Conservation (phyloP, 139 green algal genomes). For the Coelastrella sp. region DNA sequence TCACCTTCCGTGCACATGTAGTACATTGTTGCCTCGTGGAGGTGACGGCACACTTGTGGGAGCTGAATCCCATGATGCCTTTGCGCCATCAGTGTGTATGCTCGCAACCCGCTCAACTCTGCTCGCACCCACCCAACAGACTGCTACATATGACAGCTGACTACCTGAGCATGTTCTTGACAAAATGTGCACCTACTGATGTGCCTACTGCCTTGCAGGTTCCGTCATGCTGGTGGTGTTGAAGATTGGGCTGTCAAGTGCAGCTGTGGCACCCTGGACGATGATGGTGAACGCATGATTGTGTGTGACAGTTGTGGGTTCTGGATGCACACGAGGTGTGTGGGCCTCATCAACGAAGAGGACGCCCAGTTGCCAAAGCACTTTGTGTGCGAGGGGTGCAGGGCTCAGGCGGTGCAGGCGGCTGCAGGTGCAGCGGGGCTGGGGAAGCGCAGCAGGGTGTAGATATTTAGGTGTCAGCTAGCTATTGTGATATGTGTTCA, state of each 20-base stretch:
- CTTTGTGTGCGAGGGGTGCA: slow-evolving; percentile 69
- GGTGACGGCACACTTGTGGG: too few relatives aligned
- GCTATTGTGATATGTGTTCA: too few relatives aligned
- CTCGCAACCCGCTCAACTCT: too few relatives aligned
- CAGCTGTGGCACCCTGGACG: slow-evolving; percentile 85
- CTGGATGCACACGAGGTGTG: slow-evolving; percentile 94
- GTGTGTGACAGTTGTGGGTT: slow-evolving; percentile 89
- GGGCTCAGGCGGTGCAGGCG: neutral
- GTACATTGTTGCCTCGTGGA: too few relatives aligned
- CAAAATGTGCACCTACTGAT: too few relatives aligned
- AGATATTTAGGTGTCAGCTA: too few relatives aligned
- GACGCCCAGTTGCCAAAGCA: slow-evolving; percentile 52
- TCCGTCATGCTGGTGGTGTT: slow-evolving; percentile 78
- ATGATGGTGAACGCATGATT: slow-evolving; percentile 98
- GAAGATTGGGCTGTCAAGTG: slow-evolving; percentile 94
- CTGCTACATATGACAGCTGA: too few relatives aligned
- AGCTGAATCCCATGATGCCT: too few relatives aligned
- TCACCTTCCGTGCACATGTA: too few relatives aligned
- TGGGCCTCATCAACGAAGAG: slow-evolving; percentile 72
- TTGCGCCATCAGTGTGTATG: too few relatives aligned
- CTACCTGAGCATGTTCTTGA: too few relatives aligned
- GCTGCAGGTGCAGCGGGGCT: neutral
- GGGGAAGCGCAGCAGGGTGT: slow-evolving; percentile 15
- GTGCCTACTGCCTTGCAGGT: neutral
- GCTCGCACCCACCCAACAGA: too few relatives aligned